These are phyloP conservation scores for Spinacia oleracea DNA, from an alignment of 179 eudicot species.

Conservation along the genomic window DNA sequence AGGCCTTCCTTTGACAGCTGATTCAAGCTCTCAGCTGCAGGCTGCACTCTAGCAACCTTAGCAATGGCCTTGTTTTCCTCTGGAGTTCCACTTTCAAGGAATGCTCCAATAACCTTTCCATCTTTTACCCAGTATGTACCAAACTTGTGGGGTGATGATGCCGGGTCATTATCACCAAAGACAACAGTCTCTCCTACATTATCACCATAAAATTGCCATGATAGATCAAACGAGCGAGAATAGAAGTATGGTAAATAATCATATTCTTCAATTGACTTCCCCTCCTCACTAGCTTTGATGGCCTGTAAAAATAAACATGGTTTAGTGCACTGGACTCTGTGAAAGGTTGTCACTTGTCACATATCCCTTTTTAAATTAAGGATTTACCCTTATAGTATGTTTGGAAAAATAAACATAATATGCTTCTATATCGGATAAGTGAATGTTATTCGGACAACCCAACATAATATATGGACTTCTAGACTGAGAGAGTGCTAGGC, in stretches of 20 bases:
- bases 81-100: slow-evolving; percentile 81
- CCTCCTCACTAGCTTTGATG: slow-evolving; percentile 68
- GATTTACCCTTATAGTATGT: neutral
- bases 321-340: neutral
- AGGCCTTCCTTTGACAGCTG: slow-evolving; percentile 73
- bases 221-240: slow-evolving; percentile 81
- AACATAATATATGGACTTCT: too few species aligned
- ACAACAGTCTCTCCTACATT: slow-evolving; percentile 79
- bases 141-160: slow-evolving; percentile 70
- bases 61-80: slow-evolving; percentile 97
- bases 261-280: slow-evolving; percentile 64
- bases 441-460: neutral
- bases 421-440: too few species aligned
- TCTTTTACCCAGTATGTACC: slow-evolving; percentile 92
- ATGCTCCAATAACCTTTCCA: slow-evolving; percentile 82
- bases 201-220: slow-evolving; percentile 97
- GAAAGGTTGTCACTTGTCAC: neutral
- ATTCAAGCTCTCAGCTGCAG: slow-evolving; percentile 63
- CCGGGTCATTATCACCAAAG: slow-evolving; percentile 74
- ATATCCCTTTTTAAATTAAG: neutral
- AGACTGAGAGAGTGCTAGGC: neutral
- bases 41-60: slow-evolving; percentile 78
- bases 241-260: slow-evolving; percentile 95
- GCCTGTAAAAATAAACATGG: slow-evolving; percentile 48
- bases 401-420: neutral